Percentiles rank a stretch among this genome's conserved stretches.
These are phyloP conservation scores for Penicillium italicum DNA, from an alignment of 2,329 filamentous ascomycete species.

Conservation along the genomic window DNA sequence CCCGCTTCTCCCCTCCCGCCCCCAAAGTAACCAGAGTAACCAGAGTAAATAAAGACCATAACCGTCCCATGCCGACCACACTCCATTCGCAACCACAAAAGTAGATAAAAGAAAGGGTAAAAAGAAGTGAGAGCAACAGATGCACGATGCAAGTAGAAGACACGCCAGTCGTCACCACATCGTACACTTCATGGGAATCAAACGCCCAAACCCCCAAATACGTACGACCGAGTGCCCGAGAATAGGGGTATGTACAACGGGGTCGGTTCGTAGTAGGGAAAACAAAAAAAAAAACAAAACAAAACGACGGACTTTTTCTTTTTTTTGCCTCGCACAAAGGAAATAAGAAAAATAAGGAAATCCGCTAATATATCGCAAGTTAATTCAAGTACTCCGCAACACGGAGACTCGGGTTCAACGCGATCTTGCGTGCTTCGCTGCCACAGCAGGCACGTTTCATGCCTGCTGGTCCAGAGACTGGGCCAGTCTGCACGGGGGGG, in stretches of 20 bases:
- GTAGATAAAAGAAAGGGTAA: conserved; percentile 17
- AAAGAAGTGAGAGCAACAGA: conserved; percentile 21
- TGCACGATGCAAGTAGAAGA: conserved; percentile 21
- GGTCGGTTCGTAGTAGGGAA: conserved; percentile 25
- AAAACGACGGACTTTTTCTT: conserved; percentile 31
- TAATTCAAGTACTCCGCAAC: conserved; percentile 28
- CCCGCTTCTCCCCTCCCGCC: neutral
- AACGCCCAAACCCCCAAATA: conserved; percentile 18
- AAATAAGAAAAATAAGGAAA: conserved; percentile 16
- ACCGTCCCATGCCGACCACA: conserved; percentile 32
- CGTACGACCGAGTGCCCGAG: conserved; percentile 22
- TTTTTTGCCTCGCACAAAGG: conserved; percentile 28
- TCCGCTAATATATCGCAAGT: conserved; percentile 12
- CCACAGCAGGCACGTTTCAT: conserved; percentile 44
- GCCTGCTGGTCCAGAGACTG: conserved; percentile 35
- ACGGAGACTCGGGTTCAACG: conserved; percentile 34
- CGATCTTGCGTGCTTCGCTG: conserved; percentile 37
- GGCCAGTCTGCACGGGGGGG: conserved; percentile 16
- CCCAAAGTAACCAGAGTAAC: conserved; percentile 1
- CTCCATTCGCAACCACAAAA: conserved; percentile 26
- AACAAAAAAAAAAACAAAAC: conserved; percentile 17
- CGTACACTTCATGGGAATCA: conserved; percentile 25
- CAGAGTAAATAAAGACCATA: conserved; percentile 20
- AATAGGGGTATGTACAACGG: conserved; percentile 24
- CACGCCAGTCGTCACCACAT: conserved; percentile 22